phyloP scores from a whole-genome alignment of 202 grass and related monocot species.

The Sporobolus alterniflorus region DNA sequence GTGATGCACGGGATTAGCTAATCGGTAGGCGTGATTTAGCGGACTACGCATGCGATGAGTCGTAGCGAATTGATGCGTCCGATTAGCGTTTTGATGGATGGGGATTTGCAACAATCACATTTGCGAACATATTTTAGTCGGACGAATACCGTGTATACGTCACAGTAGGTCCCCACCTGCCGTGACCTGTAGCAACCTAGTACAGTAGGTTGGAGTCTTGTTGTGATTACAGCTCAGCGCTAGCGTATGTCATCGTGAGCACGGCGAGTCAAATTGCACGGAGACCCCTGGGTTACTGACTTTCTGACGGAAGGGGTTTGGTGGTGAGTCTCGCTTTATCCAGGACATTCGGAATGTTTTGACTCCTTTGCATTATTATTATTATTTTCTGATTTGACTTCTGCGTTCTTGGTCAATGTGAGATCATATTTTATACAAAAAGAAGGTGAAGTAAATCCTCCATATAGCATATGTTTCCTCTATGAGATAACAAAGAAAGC shows the following conservation, averaged over 20 bases:
- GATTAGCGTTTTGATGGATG: not conserved
- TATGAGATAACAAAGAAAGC: too few species aligned
- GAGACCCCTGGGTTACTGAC: not conserved
- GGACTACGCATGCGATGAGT: too few species aligned
- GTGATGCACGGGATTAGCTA: constrained; percentile 29
- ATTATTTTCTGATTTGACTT: not conserved
- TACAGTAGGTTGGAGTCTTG: too few species aligned
- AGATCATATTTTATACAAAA: not conserved
- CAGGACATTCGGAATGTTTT: constrained; percentile 8
- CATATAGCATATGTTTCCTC: not conserved
- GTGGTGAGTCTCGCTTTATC: not conserved
- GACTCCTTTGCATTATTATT: not conserved
- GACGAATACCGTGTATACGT: not conserved
- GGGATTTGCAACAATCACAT: not conserved
- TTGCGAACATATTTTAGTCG: too few species aligned
- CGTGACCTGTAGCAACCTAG: not conserved
- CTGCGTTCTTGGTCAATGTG: not conserved
- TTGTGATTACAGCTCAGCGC: constrained; percentile 16
- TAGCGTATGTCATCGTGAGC: constrained; percentile 14
- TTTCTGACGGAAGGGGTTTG: not conserved
- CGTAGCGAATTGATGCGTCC: not conserved
- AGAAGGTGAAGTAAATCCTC: too few species aligned
- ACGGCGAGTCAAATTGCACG: not conserved
- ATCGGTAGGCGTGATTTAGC: not conserved
- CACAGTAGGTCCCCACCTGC: not conserved